phyloP scores from a whole-genome alignment of 2,329 filamentous ascomycete genomes.

The Periconia sp. region DNA sequence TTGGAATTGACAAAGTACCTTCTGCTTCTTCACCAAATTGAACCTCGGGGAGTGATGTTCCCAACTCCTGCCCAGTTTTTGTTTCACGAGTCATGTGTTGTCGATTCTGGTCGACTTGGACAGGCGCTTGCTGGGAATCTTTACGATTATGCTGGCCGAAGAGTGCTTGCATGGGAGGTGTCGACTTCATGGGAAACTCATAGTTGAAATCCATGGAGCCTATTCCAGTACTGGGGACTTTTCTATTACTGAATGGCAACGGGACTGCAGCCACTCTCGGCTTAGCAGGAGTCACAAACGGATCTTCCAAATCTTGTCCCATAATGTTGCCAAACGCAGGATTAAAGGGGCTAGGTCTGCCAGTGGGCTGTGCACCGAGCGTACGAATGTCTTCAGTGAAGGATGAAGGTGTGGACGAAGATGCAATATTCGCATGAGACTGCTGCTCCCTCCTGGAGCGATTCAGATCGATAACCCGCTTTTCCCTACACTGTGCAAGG shows the following conservation, averaged over 20 bases:
- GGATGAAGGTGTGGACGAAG: not conserved
- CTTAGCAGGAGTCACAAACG: conserved; percentile 21
- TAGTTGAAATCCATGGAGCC: conserved; percentile 25
- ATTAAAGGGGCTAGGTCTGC: not conserved
- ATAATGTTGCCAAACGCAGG: conserved; percentile 9
- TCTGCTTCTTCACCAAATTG: conserved; percentile 22
- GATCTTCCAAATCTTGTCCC: conserved; percentile 26
- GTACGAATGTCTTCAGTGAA: not conserved
- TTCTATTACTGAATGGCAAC: not conserved
- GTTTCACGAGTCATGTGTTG: conserved; percentile 6
- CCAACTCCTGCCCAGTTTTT: conserved; percentile 3
- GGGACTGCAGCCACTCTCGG: conserved; percentile 1
- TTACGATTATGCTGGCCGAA: not conserved
- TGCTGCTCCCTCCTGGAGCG: conserved; percentile 6
- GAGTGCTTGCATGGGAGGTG: not conserved
- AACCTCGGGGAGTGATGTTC: conserved; percentile 15
- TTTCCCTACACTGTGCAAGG: conserved; percentile 43
- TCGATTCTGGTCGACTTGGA: conserved; percentile 12
- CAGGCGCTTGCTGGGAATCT: conserved; percentile 6
- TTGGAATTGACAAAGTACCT: conserved; percentile 8
- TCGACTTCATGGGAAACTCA: conserved; percentile 22
- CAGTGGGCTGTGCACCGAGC: not conserved
- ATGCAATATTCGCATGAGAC: not conserved
- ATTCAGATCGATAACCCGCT: conserved; percentile 5
- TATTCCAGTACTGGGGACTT: not conserved